Evolutionary conservation across 2,329 filamentous ascomycete genomes (phyloP).

Genomic region (Aspergillus oerlinghausenensis): DNA sequence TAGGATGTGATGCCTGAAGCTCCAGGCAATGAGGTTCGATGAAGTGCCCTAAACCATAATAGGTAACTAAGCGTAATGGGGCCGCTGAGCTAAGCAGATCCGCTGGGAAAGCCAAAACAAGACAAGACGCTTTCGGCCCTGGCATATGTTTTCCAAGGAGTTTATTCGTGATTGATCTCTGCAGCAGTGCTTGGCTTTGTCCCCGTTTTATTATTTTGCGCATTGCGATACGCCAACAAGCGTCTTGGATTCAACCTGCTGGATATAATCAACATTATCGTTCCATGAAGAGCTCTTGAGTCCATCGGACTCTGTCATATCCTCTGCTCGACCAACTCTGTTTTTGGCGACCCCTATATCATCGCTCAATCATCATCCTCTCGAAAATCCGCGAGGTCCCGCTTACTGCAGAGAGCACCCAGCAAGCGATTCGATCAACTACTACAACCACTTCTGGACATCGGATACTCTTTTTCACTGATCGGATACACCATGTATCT

Average conservation of each 20-base stretch:
- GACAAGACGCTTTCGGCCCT: not conserved
- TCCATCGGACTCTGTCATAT: not conserved
- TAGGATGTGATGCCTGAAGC: not conserved
- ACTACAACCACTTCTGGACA: not conserved
- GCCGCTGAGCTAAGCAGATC: not conserved
- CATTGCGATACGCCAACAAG: not conserved
- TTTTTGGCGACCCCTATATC: not conserved
- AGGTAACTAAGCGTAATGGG: not conserved
- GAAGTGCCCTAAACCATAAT: not conserved
- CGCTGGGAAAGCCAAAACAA: not conserved
- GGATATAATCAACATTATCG: not conserved
- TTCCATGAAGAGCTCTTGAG: not conserved
- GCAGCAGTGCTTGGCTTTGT: not conserved
- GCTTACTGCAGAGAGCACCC: not conserved
- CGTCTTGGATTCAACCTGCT: not conserved
- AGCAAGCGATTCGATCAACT: not conserved
- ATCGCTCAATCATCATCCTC: not conserved
- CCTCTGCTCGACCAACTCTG: not conserved
- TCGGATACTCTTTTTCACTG: not conserved
- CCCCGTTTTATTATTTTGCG: not conserved
- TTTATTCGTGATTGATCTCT: not conserved
- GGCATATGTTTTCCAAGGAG: not conserved
- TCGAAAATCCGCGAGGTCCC: not conserved
- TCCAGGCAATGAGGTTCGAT: not conserved
- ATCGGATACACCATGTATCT: conserved; percentile 33